phyloP scores from a whole-genome alignment of 2,329 filamentous ascomycete species.

The Pyricularia grisea region DNA sequence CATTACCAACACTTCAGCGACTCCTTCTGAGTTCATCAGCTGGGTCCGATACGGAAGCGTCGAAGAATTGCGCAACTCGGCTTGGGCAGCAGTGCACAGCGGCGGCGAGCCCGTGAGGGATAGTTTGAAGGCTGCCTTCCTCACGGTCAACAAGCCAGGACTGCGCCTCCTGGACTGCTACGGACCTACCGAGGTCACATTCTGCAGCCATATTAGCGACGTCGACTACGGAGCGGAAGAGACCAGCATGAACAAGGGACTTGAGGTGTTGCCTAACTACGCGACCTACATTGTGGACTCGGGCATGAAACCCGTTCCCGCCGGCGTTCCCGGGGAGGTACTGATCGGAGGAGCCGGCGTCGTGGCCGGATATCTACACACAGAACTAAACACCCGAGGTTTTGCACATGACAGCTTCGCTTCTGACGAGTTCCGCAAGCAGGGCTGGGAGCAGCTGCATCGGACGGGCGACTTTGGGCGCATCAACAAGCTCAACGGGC shows the following conservation, averaged over 20 bases:
- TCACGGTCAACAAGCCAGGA: conserved; percentile 1
- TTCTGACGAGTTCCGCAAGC: not conserved
- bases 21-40: conserved; percentile 26
- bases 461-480: not conserved
- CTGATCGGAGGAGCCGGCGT: conserved; percentile 29
- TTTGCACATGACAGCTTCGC: not conserved
- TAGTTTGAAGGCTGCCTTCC: conserved; percentile 6
- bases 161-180: conserved; percentile 16
- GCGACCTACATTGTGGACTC: conserved; percentile 30
- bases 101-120: conserved; percentile 20
- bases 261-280: conserved; percentile 20
- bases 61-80: conserved; percentile 9
- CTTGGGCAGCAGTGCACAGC: conserved; percentile 19
- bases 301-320: conserved; percentile 17
- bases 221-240: not conserved
- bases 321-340: conserved; percentile 28
- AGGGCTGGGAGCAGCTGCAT: not conserved
- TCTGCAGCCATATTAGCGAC: conserved; percentile 5
- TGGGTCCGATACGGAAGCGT: conserved; percentile 13
- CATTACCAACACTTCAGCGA: conserved; percentile 24
- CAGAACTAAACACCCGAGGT: conserved; percentile 4
- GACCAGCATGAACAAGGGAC: not conserved
- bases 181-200: conserved; percentile 20
- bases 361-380: conserved; percentile 25
- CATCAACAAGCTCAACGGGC: conserved; percentile 13